Evolutionary conservation across 192 early-diverging fungal species (phyloP), one percentile per base, ranked within the genome.

Genomic region (Dimargaris cristalligena): DNA sequence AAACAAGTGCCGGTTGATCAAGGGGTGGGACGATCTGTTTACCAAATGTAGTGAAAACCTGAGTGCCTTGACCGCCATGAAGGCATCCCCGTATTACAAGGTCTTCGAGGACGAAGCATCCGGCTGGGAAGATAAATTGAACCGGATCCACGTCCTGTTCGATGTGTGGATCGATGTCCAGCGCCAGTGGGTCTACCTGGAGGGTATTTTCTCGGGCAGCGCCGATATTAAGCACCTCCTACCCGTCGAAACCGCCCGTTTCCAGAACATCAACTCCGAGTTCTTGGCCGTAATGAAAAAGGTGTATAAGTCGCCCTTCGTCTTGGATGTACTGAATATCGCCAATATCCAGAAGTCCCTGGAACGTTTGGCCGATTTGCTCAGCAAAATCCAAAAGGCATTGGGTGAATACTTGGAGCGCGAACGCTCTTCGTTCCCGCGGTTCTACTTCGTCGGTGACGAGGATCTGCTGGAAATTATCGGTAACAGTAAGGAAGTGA

Each of bases 121-220:
- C 2, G 64, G 80, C 16, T 95, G 93, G 92, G 95, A 99, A 67
- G 93, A 98, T 62, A 91, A 92, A 65, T 76, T 99, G 52, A 98
- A 92, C 67, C 83, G 92, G 30, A 80, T 98, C 35, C 92, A 96
- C 64, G 76, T 90, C 34, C 80, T 99, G 41, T 94, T 99, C 67
- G 94, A 99, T 76, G 87, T 97, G 4, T 99, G 97, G 97, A 93
- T 97, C 48, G 94, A 98, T 70, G 97, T 99, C 34, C 97, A 99
- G 74, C 84, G 97, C 41, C 97, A 98, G 67, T 99, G 94, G 94
- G 97, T 99, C 23, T 99, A 99, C 65, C 73, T 99, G 35, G 94
- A 99, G 66, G 97, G 95, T 35, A 97, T 99, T 54, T 99, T 99
- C 65, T 84, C 88, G 38, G 86, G 91, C 54, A 94, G 87, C 57